These are phyloP conservation scores for Yarrowia keelungensis DNA, from an alignment of 805 yeast species.

Conservation along the genomic window DNA sequence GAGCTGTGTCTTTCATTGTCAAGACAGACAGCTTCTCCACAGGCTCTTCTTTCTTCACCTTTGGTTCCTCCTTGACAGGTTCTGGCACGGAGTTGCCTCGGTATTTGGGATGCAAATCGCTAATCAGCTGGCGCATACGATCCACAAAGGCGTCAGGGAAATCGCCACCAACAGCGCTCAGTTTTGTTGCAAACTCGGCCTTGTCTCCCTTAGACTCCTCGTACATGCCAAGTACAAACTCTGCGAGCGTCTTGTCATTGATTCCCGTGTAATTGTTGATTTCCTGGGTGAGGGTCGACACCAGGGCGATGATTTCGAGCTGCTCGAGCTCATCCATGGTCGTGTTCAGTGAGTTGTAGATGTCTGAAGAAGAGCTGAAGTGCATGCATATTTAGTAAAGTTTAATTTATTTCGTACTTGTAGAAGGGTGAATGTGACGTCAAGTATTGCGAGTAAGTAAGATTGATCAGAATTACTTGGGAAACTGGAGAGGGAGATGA, in stretches of 20 bases:
- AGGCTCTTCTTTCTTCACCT: slow-evolving; percentile 17
- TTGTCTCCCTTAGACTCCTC: slow-evolving; percentile 46
- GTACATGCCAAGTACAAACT: slow-evolving; percentile 55
- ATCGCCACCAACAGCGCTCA: slow-evolving; percentile 57
- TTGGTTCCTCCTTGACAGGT: slow-evolving; percentile 1
- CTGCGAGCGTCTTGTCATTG: slow-evolving; percentile 56
- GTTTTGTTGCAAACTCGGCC: slow-evolving; percentile 51
- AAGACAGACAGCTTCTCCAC: slow-evolving; percentile 6
- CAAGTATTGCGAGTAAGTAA: too few species aligned
- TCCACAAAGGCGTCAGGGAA: slow-evolving; percentile 49
- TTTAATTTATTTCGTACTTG: not conserved
- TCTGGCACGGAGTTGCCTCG: not conserved
- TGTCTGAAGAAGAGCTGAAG: slow-evolving; percentile 11
- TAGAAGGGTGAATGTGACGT: too few species aligned
- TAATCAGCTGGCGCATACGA: slow-evolving; percentile 47
- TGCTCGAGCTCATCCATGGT: slow-evolving; percentile 48
- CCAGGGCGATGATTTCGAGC: slow-evolving; percentile 49
- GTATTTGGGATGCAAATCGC: slow-evolving; percentile 49
- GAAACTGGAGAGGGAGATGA: too few species aligned
- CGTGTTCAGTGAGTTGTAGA: not conserved
- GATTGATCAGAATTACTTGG: too few species aligned
- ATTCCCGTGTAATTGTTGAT: slow-evolving; percentile 50
- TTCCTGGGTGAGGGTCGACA: slow-evolving; percentile 50
- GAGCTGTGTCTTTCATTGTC: slow-evolving; percentile 18
- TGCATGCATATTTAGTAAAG: not conserved